Percentiles rank a stretch among this genome's conserved stretches.
These are phyloP conservation scores for Phoma sp. DNA, from an alignment of 2,329 filamentous ascomycete genomes.

Conservation along the genomic window DNA sequence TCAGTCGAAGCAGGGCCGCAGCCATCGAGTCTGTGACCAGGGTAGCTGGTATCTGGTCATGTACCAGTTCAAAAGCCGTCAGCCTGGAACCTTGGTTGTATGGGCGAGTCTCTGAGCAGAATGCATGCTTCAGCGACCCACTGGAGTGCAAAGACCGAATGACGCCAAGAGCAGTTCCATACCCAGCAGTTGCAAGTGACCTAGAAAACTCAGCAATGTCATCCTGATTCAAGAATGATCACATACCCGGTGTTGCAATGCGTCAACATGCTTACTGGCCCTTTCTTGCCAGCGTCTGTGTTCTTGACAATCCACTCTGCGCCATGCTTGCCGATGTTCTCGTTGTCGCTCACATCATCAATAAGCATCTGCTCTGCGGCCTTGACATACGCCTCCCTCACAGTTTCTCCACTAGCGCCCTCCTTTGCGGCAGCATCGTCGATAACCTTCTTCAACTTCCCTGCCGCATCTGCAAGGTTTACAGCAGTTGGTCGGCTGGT, in stretches of 20 bases:
- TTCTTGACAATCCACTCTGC: conserved; percentile 81
- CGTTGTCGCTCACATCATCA: conserved; percentile 87
- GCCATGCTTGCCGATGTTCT: conserved; percentile 82
- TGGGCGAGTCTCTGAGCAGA: conserved; percentile 94
- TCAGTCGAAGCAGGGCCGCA: conserved; percentile 77
- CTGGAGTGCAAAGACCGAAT: conserved; percentile 80
- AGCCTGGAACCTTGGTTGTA: conserved; percentile 97
- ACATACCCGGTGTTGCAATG: conserved; percentile 94
- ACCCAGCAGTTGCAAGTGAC: conserved; percentile 95
- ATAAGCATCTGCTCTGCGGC: conserved; percentile 87
- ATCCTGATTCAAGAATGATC: neutral
- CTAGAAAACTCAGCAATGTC: conserved; percentile 51
- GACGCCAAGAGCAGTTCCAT: conserved; percentile 93
- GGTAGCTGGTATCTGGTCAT: conserved; percentile 88
- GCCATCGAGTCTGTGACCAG: conserved; percentile 98
- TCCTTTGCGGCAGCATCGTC: conserved; percentile 56
- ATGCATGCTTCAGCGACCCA: conserved; percentile 77
- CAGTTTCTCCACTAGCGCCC: conserved; percentile 57
- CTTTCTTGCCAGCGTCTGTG: conserved; percentile 57
- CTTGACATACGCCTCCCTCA: conserved; percentile 75
- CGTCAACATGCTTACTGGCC: conserved; percentile 81
- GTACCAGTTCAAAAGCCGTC: conserved; percentile 95
- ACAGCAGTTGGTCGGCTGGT: conserved; percentile 93
- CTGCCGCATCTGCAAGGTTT: conserved; percentile 88
- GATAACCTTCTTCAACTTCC: conserved; percentile 74